Evolutionary conservation across 2,329 filamentous ascomycete genomes (phyloP).

Genomic region (Alternaria metachromatica): DNA sequence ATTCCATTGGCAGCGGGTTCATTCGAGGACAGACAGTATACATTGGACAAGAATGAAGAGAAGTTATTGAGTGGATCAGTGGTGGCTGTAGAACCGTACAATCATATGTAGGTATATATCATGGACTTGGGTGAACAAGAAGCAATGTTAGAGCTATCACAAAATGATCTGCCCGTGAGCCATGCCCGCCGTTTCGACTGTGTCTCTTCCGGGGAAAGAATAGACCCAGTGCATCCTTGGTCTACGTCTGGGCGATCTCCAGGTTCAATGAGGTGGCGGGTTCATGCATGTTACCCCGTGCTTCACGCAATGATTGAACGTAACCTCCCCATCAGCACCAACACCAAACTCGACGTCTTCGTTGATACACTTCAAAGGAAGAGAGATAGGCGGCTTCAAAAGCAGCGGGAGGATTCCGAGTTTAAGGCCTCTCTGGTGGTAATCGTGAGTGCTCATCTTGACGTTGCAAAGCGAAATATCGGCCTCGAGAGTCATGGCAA

Average conservation of each 20-base stretch:
- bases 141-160: neutral
- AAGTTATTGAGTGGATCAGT: neutral
- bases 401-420: neutral
- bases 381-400: neutral
- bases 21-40: neutral
- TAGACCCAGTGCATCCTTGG: neutral
- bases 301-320: neutral
- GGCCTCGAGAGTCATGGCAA: neutral
- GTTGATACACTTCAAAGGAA: neutral
- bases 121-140: neutral
- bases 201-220: neutral
- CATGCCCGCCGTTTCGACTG: neutral
- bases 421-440: neutral
- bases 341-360: neutral
- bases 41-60: neutral
- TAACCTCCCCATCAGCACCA: neutral
- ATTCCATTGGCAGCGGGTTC: neutral
- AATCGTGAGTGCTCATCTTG: neutral
- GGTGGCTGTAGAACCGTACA: neutral
- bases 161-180: neutral
- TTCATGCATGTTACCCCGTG: neutral
- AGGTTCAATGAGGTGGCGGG: neutral
- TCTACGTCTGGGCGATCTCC: neutral
- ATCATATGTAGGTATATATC: neutral
- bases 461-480: neutral